phyloP scores from a whole-genome alignment of 495 filamentous ascomycete species.

The Daldinia grandis region DNA sequence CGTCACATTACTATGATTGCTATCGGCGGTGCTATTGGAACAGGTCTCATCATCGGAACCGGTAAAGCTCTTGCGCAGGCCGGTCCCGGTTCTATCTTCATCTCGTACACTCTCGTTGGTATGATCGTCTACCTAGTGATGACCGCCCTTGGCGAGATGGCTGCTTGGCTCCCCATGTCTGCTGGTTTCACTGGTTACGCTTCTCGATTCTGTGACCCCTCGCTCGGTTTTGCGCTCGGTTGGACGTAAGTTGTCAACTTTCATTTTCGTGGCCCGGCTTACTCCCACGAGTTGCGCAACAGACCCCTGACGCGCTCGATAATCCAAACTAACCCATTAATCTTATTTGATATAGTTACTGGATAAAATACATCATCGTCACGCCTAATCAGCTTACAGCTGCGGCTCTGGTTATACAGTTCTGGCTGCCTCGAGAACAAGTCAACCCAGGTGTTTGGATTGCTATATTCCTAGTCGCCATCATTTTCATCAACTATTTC shows the following conservation, averaged over 20 bases:
- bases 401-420: constrained; percentile 72
- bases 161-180: constrained; percentile 71
- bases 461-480: constrained; percentile 68
- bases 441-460: constrained; percentile 82
- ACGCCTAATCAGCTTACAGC: constrained; percentile 83
- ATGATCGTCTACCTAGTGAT: constrained; percentile 59
- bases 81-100: constrained; percentile 76
- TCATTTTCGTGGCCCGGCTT: constrained; percentile 25
- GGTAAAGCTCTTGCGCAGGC: constrained; percentile 69
- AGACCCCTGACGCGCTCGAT: not conserved
- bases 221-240: constrained; percentile 80
- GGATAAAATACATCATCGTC: constrained; percentile 73
- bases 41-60: constrained; percentile 65
- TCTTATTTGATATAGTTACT: constrained; percentile 57
- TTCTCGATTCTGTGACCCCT: constrained; percentile 78
- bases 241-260: constrained; percentile 68
- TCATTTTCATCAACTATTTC: constrained; percentile 69
- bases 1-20: constrained; percentile 84
- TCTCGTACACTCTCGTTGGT: constrained; percentile 66
- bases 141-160: constrained; percentile 65
- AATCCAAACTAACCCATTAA: constrained; percentile 3
- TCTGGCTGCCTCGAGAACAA: constrained; percentile 67
- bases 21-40: constrained; percentile 85
- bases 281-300: not conserved
- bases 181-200: constrained; percentile 72